These are phyloP conservation scores for Kodamaea kakaduensis DNA, from an alignment of 805 yeast genomes.

Conservation along the genomic window DNA sequence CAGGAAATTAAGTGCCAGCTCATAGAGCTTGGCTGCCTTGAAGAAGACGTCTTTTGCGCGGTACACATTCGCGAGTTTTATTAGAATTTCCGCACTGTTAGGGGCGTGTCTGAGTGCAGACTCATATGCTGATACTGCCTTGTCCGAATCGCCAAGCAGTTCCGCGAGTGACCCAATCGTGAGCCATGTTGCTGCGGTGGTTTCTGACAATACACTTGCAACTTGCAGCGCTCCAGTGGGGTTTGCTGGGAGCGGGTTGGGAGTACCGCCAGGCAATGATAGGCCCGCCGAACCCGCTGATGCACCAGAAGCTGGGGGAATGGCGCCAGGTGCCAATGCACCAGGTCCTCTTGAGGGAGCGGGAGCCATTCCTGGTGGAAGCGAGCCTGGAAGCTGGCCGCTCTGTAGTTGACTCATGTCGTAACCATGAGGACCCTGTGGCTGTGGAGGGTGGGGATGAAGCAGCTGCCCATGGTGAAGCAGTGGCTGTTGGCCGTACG, in stretches of 20 bases:
- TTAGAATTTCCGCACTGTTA: conserved; percentile 77
- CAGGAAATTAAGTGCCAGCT: conserved; percentile 73
- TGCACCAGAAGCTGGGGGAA: conserved; percentile 1
- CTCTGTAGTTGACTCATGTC: conserved; percentile 11
- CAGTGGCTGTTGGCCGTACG: neutral
- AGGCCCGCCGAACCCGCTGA: neutral
- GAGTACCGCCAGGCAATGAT: conserved; percentile 4
- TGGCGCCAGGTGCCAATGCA: conserved; percentile 1
- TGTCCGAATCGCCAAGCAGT: conserved; percentile 79
- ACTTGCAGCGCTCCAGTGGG: conserved; percentile 6
- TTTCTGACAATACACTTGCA: conserved; percentile 32
- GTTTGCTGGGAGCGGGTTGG: conserved; percentile 5
- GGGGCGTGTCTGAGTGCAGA: conserved; percentile 84
- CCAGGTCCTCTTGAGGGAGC: neutral
- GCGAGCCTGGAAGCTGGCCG: conserved; percentile 8
- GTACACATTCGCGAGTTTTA: conserved; percentile 83
- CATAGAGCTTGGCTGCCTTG: conserved; percentile 92
- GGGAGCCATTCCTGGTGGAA: conserved; percentile 7
- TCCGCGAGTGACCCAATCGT: conserved; percentile 90
- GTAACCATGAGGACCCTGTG: conserved; percentile 6
- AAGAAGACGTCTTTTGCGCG: conserved; percentile 86
- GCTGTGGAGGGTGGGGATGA: conserved; percentile 2
- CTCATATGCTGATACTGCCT: conserved; percentile 86
- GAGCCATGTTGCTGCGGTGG: conserved; percentile 82
- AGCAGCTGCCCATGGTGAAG: conserved; percentile 3